A percentile compares a stretch with the other conserved stretches of the same genome.
Conservation (phyloP, 495 filamentous ascomycete genomes). For the Lepidopterella palustris region DNA sequence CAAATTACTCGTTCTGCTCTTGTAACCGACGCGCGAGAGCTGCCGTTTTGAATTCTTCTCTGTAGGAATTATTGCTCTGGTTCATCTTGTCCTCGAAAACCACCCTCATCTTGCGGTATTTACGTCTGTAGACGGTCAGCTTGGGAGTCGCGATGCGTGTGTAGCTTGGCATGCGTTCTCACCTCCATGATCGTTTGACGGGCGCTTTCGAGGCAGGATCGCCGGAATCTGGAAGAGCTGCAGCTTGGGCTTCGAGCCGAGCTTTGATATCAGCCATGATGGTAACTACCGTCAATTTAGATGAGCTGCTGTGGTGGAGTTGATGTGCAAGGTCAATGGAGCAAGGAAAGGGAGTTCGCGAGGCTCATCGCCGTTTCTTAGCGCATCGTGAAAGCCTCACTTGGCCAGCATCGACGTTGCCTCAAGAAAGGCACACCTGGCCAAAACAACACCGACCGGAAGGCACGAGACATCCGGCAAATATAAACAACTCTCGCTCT, state of each 20-base stretch:
- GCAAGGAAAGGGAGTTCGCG: neutral
- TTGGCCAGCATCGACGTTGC: constrained; percentile 9
- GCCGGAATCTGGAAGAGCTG: constrained; percentile 2
- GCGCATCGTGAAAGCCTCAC: neutral
- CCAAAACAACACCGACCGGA: neutral
- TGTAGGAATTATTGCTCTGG: constrained; percentile 69
- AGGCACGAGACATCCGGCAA: too few relatives aligned
- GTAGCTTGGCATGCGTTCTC: neutral
- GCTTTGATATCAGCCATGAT: constrained; percentile 13
- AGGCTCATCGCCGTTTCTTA: too few relatives aligned
- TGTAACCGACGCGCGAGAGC: constrained; percentile 70
- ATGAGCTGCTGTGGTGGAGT: neutral
- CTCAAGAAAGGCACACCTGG: neutral
- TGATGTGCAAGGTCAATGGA: neutral
- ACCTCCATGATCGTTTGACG: constrained; percentile 30
- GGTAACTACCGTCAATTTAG: too few relatives aligned
- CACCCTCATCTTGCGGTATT: constrained; percentile 87
- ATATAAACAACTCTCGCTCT: too few relatives aligned
- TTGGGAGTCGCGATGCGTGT: neutral
- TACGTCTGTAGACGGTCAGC: constrained; percentile 37
- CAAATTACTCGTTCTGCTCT: constrained; percentile 75
- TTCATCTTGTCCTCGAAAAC: constrained; percentile 78
- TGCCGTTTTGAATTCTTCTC: constrained; percentile 68
- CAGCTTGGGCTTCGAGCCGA: constrained; percentile 2
- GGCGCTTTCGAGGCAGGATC: constrained; percentile 15